Conservation (phyloP, 1,139 yeast species). For the Magnusiomyces tetraspermus region DNA sequence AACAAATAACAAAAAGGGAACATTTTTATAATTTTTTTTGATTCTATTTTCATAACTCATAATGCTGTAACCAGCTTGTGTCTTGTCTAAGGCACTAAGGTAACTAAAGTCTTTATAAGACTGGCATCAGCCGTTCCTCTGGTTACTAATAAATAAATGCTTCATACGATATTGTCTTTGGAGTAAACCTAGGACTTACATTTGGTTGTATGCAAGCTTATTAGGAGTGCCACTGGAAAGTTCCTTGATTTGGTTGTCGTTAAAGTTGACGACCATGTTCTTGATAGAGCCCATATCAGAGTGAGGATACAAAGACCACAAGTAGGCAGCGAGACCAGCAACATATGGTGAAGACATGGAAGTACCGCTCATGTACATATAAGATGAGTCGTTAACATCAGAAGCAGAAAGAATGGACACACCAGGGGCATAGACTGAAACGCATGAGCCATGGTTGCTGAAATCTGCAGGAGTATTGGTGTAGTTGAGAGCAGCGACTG, state of each 20-base stretch:
- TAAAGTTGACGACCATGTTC: slow-evolving; percentile 18
- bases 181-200: slow-evolving; percentile 1
- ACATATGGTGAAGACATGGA: slow-evolving; percentile 89
- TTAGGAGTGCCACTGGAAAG: slow-evolving; percentile 21
- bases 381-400: slow-evolving; percentile 52
- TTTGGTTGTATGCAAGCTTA: slow-evolving; percentile 24
- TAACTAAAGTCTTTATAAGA: no score
- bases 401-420: slow-evolving; percentile 62
- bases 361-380: slow-evolving; percentile 76
- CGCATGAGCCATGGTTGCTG: slow-evolving; percentile 67
- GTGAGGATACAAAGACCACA: slow-evolving; percentile 12
- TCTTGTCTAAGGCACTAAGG: no score
- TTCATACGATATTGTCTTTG: no score
- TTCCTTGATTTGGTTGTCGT: slow-evolving; percentile 18
- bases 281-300: slow-evolving; percentile 7
- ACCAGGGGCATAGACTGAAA: slow-evolving; percentile 81
- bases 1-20: no score
- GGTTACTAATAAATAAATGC: no score
- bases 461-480: slow-evolving; percentile 48
- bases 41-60: no score
- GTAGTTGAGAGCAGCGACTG: slow-evolving; percentile 70
- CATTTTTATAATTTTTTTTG: no score
- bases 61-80: no score
- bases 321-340: slow-evolving; percentile 46
- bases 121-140: no score